A percentile compares a stretch with the other conserved stretches of the same genome.
Conservation (phyloP, 2,329 filamentous ascomycete genomes). For the Phialocephala sp. region DNA sequence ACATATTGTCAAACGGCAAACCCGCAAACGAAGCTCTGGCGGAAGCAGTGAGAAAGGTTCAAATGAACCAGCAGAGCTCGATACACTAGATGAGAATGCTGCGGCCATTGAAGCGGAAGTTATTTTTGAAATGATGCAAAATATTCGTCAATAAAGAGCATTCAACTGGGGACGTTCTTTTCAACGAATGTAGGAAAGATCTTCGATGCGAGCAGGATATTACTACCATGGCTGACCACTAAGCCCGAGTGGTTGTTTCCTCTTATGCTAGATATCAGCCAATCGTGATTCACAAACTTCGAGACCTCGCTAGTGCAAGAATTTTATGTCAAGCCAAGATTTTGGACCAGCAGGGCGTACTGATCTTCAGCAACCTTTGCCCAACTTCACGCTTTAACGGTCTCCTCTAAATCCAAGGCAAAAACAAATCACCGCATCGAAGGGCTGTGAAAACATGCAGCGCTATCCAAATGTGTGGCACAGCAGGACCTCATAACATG, state of each 20-base stretch:
- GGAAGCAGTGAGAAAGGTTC: background rate
- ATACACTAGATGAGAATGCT: background rate
- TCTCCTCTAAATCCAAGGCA: background rate
- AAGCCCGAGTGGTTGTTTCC: no score
- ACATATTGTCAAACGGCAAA: background rate
- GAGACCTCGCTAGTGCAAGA: background rate
- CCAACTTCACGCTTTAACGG: background rate
- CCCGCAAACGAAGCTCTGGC: background rate
- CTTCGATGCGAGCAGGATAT: no score
- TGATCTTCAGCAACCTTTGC: slow-evolving; percentile 4
- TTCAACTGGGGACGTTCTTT: no score
- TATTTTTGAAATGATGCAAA: background rate
- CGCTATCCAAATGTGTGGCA: background rate
- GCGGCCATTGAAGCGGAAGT: background rate
- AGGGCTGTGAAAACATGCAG: background rate
- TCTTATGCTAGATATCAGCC: no score
- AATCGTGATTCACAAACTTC: no score
- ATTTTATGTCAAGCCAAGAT: slow-evolving; percentile 7
- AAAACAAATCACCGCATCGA: background rate
- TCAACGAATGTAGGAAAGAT: no score
- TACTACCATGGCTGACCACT: no score
- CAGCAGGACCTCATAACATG: background rate
- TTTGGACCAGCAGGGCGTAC: background rate
- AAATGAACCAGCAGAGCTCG: background rate
- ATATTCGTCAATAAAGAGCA: no score